These are phyloP conservation scores for Pleurotus cornucopiae DNA, from an alignment of 768 basidiomycete species.

Conservation along the genomic window DNA sequence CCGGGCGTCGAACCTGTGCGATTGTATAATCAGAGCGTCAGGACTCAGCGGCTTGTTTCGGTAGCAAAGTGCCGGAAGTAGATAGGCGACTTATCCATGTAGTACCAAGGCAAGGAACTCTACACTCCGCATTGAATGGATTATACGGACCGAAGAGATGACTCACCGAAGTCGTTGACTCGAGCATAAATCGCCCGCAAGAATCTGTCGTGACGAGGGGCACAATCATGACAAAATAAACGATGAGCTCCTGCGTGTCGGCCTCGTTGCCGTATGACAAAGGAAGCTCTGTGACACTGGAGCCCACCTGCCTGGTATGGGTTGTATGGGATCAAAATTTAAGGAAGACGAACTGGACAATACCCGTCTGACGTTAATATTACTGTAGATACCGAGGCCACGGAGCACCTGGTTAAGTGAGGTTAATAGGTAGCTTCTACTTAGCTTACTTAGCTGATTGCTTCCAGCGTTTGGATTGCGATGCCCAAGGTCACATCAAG, in stretches of 20 bases:
- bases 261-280: conserved; percentile 2
- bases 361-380: no score
- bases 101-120: background rate
- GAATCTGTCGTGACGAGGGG: no score
- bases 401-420: no score
- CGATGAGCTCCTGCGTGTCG: background rate
- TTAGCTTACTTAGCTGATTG: no score
- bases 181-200: no score
- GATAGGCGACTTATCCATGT: conserved; percentile 1
- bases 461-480: no score
- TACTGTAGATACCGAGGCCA: no score
- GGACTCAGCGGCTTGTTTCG: background rate
- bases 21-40: background rate
- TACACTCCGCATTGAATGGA: background rate
- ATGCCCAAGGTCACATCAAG: no score
- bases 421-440: no score
- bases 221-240: background rate
- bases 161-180: background rate
- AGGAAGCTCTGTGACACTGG: background rate
- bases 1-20: background rate
- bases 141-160: conserved; percentile 1
- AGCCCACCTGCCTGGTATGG: conserved; percentile 7
- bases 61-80: conserved; percentile 5
- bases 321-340: no score
- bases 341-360: background rate